Percentiles rank a stretch among this genome's conserved stretches.
These are phyloP conservation scores for Penicillium flavigenum DNA, from an alignment of 495 filamentous ascomycete genomes.

Conservation along the genomic window DNA sequence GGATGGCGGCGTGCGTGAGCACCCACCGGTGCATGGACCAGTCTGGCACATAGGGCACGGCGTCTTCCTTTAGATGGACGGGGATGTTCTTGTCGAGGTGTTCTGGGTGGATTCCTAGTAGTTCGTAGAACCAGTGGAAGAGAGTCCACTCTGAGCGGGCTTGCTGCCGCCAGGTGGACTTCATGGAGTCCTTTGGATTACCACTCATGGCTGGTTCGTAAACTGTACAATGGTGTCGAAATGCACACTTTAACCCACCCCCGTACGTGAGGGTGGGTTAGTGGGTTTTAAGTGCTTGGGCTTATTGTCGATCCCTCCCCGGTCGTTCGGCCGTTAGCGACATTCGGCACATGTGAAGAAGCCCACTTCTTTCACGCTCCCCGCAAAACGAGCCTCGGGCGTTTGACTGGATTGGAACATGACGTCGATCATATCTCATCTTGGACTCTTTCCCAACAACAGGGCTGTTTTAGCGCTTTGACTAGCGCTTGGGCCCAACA, in stretches of 20 bases:
- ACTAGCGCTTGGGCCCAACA: constrained; percentile 10
- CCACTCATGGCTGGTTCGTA: constrained; percentile 18
- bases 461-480: constrained; percentile 5
- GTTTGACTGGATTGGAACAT: constrained; percentile 9
- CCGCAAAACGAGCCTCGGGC: constrained; percentile 28
- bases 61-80: constrained; percentile 28
- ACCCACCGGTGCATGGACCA: constrained; percentile 38
- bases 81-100: constrained; percentile 28
- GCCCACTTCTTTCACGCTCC: constrained; percentile 17
- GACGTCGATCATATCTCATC: constrained; percentile 24
- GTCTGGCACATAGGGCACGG: constrained; percentile 31
- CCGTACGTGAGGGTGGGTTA: neutral
- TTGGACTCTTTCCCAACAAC: constrained; percentile 16
- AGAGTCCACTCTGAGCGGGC: constrained; percentile 32
- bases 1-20: constrained; percentile 26
- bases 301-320: constrained; percentile 15
- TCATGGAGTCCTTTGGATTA: constrained; percentile 38
- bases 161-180: constrained; percentile 36
- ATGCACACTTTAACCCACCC: neutral
- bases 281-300: constrained; percentile 17
- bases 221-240: neutral
- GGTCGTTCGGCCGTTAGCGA: constrained; percentile 11
- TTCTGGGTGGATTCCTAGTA: constrained; percentile 32
- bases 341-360: constrained; percentile 26
- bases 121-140: constrained; percentile 37